A percentile compares a stretch with the other conserved stretches of the same genome.
These are phyloP conservation scores for Hibiscus mutabilis DNA, from an alignment of 345 rosid genomes.

Conservation along the genomic window DNA sequence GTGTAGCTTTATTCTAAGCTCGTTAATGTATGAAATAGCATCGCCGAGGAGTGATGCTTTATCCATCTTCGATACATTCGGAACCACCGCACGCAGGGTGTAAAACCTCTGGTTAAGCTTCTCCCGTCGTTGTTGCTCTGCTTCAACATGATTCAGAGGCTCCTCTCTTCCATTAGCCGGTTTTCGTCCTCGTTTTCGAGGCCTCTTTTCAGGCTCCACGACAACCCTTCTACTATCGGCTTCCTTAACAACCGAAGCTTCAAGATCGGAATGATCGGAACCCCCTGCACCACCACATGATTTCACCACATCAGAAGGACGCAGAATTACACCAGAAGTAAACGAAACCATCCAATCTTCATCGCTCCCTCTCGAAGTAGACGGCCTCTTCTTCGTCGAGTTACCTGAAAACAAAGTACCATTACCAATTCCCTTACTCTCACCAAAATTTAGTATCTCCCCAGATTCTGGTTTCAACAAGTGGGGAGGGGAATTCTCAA, in stretches of 20 bases:
- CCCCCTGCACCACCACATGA: slow-evolving; percentile 54
- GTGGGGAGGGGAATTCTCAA: slow-evolving; percentile 41
- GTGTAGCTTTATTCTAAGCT: slow-evolving; percentile 62
- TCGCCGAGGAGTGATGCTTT: slow-evolving; percentile 94
- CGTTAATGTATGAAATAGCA: slow-evolving; percentile 80
- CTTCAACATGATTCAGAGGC: slow-evolving; percentile 92
- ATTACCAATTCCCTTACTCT: slow-evolving; percentile 51
- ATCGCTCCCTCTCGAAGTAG: slow-evolving; percentile 55
- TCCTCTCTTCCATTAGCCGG: slow-evolving; percentile 98
- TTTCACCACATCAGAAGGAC: slow-evolving; percentile 49
- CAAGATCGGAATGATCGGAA: slow-evolving; percentile 92
- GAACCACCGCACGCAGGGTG: slow-evolving; percentile 82
- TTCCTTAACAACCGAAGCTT: slow-evolving; percentile 76
- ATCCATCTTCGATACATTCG: slow-evolving; percentile 95
- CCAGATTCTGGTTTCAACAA: slow-evolving; percentile 65
- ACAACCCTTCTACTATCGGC: slow-evolving; percentile 44
- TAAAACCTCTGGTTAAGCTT: slow-evolving; percentile 89
- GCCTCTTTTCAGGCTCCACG: slow-evolving; percentile 75
- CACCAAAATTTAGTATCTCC: slow-evolving; percentile 76
- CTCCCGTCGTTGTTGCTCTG: slow-evolving; percentile 96
- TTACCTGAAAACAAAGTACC: slow-evolving; percentile 46
- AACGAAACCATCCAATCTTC: slow-evolving; percentile 86
- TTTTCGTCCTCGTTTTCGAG: slow-evolving; percentile 81
- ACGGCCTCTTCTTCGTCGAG: slow-evolving; percentile 51
- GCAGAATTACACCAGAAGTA: slow-evolving; percentile 57